These are phyloP conservation scores for Malus domestica DNA, from an alignment of 306 rosid species.

Conservation along the genomic window DNA sequence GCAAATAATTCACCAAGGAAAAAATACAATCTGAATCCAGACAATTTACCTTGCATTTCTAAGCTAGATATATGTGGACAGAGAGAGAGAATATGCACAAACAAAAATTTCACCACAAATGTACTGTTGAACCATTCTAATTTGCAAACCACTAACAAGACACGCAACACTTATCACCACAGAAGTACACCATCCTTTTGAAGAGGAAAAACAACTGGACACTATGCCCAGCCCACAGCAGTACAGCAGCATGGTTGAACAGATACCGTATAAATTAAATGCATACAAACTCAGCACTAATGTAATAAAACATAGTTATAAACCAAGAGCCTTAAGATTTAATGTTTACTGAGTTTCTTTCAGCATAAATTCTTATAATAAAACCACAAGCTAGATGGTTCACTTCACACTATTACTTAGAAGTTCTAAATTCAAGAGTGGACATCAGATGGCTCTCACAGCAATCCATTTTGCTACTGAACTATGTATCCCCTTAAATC, in stretches of 20 bases:
- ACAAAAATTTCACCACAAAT: neutral
- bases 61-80: neutral
- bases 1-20: neutral
- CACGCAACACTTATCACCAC: neutral
- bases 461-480: neutral
- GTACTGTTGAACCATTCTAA: neutral
- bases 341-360: neutral
- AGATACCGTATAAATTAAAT: neutral
- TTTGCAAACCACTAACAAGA: neutral
- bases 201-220: neutral
- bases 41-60: neutral
- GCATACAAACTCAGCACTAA: neutral
- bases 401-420: neutral
- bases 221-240: neutral
- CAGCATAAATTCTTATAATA: neutral
- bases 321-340: neutral
- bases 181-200: neutral
- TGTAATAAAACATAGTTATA: neutral
- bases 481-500: neutral
- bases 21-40: neutral
- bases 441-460: neutral
- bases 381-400: neutral
- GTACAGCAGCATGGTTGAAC: neutral
- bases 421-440: neutral
- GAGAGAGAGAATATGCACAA: neutral